Percentiles rank a stretch among this genome's conserved stretches.
Conservation (phyloP, 192 early-diverging fungal species). For the Geranomyces variabilis region DNA sequence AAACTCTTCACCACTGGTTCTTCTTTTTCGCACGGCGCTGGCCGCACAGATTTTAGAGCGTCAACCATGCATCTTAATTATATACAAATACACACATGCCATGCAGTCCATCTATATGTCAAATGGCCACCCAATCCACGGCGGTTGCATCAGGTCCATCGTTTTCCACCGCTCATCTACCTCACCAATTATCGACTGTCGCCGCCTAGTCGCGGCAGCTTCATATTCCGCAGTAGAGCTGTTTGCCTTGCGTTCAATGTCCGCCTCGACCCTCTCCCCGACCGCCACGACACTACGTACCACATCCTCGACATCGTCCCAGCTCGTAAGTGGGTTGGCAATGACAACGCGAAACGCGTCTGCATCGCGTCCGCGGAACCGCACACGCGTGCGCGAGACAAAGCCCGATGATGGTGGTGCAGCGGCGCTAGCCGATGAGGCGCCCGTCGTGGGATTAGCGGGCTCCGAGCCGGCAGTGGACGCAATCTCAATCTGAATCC, state of each 20-base stretch:
- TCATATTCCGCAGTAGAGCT: constrained; percentile 14
- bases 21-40: too few species aligned
- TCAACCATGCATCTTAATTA: too few species aligned
- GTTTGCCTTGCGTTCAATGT: constrained; percentile 21
- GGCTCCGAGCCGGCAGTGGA: too few species aligned
- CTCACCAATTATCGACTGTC: background rate
- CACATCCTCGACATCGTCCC: constrained; percentile 55
- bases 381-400: constrained; percentile 49
- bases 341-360: constrained; percentile 60
- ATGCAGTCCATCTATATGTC: constrained; percentile 52
- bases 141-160: constrained; percentile 14
- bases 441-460: background rate
- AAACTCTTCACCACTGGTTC: too few species aligned
- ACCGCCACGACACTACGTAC: constrained; percentile 45
- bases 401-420: constrained; percentile 38
- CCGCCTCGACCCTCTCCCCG: constrained; percentile 44
- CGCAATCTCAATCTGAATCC: constrained; percentile 31
- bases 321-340: constrained; percentile 57
- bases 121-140: constrained; percentile 57
- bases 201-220: constrained; percentile 1
- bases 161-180: background rate
- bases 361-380: constrained; percentile 33
- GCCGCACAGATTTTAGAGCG: too few species aligned
- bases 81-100: too few species aligned
- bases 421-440: constrained; percentile 7